A percentile compares a stretch with the other conserved stretches of the same genome.
These are phyloP conservation scores for Ustilago cynodontis DNA, from an alignment of 1,284 basidiomycete species.

Conservation along the genomic window DNA sequence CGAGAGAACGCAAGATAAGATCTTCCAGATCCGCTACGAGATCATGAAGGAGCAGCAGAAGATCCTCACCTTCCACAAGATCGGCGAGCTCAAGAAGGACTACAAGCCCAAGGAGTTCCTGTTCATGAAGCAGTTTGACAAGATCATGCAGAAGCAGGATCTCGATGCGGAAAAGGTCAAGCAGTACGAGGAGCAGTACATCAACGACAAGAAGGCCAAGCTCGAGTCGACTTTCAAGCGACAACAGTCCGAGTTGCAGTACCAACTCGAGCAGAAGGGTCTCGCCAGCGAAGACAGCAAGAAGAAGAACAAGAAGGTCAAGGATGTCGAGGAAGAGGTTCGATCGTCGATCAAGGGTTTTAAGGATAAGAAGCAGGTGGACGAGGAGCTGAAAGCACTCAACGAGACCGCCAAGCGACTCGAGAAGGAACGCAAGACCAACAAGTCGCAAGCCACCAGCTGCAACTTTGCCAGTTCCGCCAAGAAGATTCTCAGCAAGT, in stretches of 20 bases:
- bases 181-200: conserved; percentile 81
- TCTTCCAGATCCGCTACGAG: conserved; percentile 65
- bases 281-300: conserved; percentile 40
- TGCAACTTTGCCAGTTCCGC: conserved; percentile 72
- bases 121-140: conserved; percentile 73
- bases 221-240: conserved; percentile 79
- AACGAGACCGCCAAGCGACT: conserved; percentile 82
- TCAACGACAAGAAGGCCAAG: conserved; percentile 75
- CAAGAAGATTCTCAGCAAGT: conserved; percentile 76
- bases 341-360: conserved; percentile 52
- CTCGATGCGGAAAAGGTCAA: conserved; percentile 90
- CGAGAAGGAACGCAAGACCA: conserved; percentile 83
- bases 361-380: conserved; percentile 61
- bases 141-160: conserved; percentile 84
- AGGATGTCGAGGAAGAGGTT: conserved; percentile 54
- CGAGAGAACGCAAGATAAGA: conserved; percentile 58
- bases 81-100: conserved; percentile 74
- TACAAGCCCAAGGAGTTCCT: conserved; percentile 74
- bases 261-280: conserved; percentile 56
- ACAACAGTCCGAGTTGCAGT: conserved; percentile 62
- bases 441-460: conserved; percentile 75
- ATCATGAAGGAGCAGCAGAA: conserved; percentile 69
- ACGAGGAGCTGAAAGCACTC: conserved; percentile 78
- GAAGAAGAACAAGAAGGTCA: conserved; percentile 58
- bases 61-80: conserved; percentile 73